Conservation (phyloP, 306 rosid genomes). For the Vigna trinervia region DNA sequence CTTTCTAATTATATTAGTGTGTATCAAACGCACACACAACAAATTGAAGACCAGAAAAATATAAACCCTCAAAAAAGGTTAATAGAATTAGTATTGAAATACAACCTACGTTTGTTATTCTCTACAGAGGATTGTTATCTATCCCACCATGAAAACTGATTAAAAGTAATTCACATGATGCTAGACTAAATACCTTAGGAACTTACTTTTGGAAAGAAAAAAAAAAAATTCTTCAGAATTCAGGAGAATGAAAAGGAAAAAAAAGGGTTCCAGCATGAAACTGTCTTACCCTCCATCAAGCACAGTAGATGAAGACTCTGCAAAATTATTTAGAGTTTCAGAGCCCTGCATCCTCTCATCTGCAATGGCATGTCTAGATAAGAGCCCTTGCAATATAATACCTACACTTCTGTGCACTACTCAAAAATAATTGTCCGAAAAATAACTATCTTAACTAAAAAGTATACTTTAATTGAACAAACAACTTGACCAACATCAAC, state of each 20-base stretch:
- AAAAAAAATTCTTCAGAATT: slow-evolving; percentile 31
- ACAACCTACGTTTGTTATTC: slow-evolving; percentile 11
- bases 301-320: slow-evolving; percentile 53
- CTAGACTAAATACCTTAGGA: slow-evolving; percentile 16
- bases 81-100: slow-evolving; percentile 19
- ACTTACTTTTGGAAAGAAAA: slow-evolving; percentile 4
- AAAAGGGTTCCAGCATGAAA: slow-evolving; percentile 27
- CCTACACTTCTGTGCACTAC: slow-evolving; percentile 38
- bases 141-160: slow-evolving; percentile 16
- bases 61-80: slow-evolving; percentile 4
- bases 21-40: not conserved
- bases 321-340: slow-evolving; percentile 50
- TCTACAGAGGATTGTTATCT: slow-evolving; percentile 1
- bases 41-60: not conserved
- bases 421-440: slow-evolving; percentile 39
- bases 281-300: slow-evolving; percentile 65
- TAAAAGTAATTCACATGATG: slow-evolving; percentile 22
- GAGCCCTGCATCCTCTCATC: slow-evolving; percentile 77
- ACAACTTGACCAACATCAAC: slow-evolving; percentile 30
- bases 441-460: slow-evolving; percentile 32
- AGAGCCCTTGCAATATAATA: slow-evolving; percentile 48
- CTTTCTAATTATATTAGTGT: too few species aligned
- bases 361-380: slow-evolving; percentile 76
- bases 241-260: slow-evolving; percentile 20
- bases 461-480: slow-evolving; percentile 28